Base-by-base conservation (phyloP, 257 asterid species). In the Fraxinus excelsior region DNA sequence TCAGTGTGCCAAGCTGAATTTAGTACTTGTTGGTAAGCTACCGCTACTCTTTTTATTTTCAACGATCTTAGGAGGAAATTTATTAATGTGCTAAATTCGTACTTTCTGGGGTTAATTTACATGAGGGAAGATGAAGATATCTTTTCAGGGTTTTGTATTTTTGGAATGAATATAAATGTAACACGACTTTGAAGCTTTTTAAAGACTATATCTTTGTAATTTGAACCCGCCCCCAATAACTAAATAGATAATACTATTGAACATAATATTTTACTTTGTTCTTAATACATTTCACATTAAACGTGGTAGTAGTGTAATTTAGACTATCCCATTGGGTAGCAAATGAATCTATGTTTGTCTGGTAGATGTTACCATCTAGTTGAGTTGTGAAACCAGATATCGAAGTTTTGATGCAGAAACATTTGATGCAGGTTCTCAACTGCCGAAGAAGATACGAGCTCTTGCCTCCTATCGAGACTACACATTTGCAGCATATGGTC, bases 381-480 rank as follows among this genome's bases (percentile, higher is more conserved):
- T 42, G 49, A 34, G 32, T 35, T 46, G 21, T 42, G 26, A 26
- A 16, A 12, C 69, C 38, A 44, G 68, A 64, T 75, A 44, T 53
- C 10, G 26, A 78, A 32, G 23, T 3, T 28, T 38, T 71, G 65
- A 58, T 85, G 79, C 83, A 95, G 99, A 71, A 78, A 62, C 18
- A 18, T 28, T 38, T 71, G 69, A 58, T 85, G 79, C 85, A 95
- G 99, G 99, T 75, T 95, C 96, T 40, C 96, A 91, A 80, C 85
- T 95, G 70, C 93, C 99, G 34, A 95, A 95, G 86, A 95, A 95
- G 84, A 95, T 95, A 75, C 85, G 96, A 84, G 98, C 98, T 83
- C 90, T 95, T 77, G 92, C 96, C 70, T 90, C 94, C 16, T 89
- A 86, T 80, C 96, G 99, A 2, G 93, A 95, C 49, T 91, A 84